Evolutionary conservation across 2,329 filamentous ascomycete species (phyloP), one percentile per base, ranked within the genome.

Genomic region (Fusarium brachygibbosum): DNA sequence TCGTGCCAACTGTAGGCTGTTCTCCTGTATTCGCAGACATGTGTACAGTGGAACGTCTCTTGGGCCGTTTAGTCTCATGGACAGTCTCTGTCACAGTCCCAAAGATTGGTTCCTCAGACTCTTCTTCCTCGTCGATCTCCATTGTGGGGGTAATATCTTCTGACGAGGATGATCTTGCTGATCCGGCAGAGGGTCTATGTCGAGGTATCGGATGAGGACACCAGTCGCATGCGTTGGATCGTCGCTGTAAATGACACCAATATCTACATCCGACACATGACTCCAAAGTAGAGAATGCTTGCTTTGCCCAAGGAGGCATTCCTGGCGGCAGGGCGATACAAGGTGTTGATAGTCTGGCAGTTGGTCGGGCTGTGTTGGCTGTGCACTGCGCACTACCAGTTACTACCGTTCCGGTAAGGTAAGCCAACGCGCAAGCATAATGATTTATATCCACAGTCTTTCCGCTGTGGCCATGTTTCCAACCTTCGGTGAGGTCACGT

Each of bases 241-340:
- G 68, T 7, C 75, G 69, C 8, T 74, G 70, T 3, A 73, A 50
- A 31, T 74, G 60, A 9, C 66, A 61, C 31, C 63, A 75, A 59
- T 80, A 81, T 34, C 62, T 73, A 41, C 77, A 79, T 4, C 76
- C 73, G 0, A 78, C 76, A 58, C 79, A 81, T 7, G 72, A 69
- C 10, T 48, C 44, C 3, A 52, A 16, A 7, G 48, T 44, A 37
- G 64, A 70, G 32, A 79, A 76, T 2, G 69, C 48, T 10, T 51
- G 32, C 21, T 68, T 71, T 2, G 73, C 66, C 4, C 56, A 45
- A 0, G 32, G 11, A 1, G 75, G 56, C 45, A 79, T 55, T 1
- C 32, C 29, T 3, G 34, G 9, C 0, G 78, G 72, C 16, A 79
- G 53, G 3, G 66, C 68, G 4, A 81, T 61, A 55, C 79, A 81